phyloP scores from a whole-genome alignment of 768 basidiomycete species.

The Plicaturopsis crispa region DNA sequence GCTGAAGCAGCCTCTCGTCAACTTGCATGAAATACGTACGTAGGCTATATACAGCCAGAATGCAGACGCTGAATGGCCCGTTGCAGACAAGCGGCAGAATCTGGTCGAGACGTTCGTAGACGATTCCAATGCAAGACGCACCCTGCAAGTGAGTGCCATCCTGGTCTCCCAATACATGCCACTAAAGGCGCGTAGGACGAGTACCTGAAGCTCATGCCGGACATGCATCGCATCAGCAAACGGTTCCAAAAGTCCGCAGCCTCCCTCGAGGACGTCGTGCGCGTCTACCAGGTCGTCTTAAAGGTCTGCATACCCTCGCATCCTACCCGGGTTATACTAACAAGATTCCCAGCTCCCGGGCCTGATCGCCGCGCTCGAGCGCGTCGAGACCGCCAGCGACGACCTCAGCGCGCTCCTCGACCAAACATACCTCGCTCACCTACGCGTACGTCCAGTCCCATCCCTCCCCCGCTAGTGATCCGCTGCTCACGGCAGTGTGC shows the following conservation, averaged over 20 bases:
- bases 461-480: no score
- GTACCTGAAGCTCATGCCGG: constrained; percentile 86
- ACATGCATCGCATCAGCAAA: constrained; percentile 87
- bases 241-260: constrained; percentile 82
- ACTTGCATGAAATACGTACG: constrained; percentile 88
- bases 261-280: constrained; percentile 88
- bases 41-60: constrained; percentile 8
- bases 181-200: constrained; percentile 51
- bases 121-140: constrained; percentile 61
- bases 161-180: background rate
- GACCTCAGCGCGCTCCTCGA: constrained; percentile 51
- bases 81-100: constrained; percentile 81
- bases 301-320: constrained; percentile 40
- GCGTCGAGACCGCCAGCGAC: constrained; percentile 33
- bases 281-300: constrained; percentile 88
- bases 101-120: constrained; percentile 84
- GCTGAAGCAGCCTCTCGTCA: constrained; percentile 94
- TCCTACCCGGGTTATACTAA: background rate
- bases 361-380: constrained; percentile 58
- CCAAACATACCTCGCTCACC: constrained; percentile 53
- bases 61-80: no score
- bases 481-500: no score
- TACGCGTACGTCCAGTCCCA: constrained; percentile 62
- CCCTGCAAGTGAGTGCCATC: constrained; percentile 52
- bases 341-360: constrained; percentile 53